Percentiles rank a stretch among this genome's conserved stretches.
Evolutionary conservation across 192 early-diverging fungal species (phyloP).

Genomic region (Anaeromyces robustus): DNA sequence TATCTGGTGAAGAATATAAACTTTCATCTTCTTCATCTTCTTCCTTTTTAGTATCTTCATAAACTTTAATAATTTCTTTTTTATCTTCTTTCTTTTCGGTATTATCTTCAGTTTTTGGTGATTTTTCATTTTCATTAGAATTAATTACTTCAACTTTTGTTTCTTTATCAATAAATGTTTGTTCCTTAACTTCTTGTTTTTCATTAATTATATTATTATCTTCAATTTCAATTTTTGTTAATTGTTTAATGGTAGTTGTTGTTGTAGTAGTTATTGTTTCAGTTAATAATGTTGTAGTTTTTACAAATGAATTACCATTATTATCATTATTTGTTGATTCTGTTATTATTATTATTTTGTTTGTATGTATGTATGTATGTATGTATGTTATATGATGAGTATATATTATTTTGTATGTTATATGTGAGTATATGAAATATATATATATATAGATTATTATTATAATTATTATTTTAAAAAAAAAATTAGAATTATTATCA

Average conservation of each 20-base stretch:
- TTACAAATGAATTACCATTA: neutral
- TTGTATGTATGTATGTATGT: neutral
- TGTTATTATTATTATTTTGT: neutral
- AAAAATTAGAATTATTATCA: no score
- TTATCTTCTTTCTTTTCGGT: neutral
- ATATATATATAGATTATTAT: no score
- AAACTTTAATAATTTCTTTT: neutral
- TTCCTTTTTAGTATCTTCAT: neutral
- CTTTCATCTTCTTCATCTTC: neutral
- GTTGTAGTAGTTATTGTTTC: neutral
- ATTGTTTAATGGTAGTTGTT: neutral
- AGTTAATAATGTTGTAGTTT: neutral
- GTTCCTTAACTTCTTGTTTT: neutral
- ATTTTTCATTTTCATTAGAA: neutral
- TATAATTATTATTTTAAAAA: no score
- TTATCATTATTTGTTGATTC: neutral
- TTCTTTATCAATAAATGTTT: neutral
- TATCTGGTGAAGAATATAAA: neutral
- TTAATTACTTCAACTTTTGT: neutral
- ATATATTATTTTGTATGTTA: no score
- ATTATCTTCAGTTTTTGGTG: neutral
- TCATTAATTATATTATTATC: neutral
- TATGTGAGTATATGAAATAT: no score
- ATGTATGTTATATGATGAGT: no score
- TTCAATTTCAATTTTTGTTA: neutral